These are phyloP conservation scores for Porcisia deanei DNA, from an alignment of 208 protist genomes.

Conservation along the genomic window DNA sequence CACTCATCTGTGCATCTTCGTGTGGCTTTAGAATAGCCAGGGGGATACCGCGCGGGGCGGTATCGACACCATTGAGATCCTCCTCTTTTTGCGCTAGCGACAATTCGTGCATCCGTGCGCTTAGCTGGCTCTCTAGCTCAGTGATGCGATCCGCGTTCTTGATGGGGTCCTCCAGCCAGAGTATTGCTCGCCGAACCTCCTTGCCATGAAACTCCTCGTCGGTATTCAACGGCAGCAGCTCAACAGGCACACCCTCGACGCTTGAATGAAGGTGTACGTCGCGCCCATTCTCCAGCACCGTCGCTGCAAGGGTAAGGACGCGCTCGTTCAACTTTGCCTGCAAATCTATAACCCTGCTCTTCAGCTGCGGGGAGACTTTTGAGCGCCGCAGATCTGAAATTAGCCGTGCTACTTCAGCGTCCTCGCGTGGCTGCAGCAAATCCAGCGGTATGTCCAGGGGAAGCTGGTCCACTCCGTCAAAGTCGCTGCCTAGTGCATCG, in stretches of 20 bases:
- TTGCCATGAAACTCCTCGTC: conserved; percentile 54
- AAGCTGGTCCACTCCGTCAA: conserved; percentile 53
- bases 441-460: conserved; percentile 69
- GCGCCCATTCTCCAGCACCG: conserved; percentile 55
- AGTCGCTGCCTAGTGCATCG: conserved; percentile 47
- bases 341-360: conserved; percentile 38
- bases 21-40: conserved; percentile 63
- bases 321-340: conserved; percentile 50
- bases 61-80: conserved; percentile 63
- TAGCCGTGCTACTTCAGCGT: conserved; percentile 42
- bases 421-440: conserved; percentile 53
- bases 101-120: conserved; percentile 59
- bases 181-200: conserved; percentile 51
- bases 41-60: conserved; percentile 49
- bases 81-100: conserved; percentile 56
- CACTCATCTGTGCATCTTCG: conserved; percentile 48
- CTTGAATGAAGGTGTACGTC: conserved; percentile 50
- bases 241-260: conserved; percentile 64
- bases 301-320: conserved; percentile 38
- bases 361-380: conserved; percentile 27
- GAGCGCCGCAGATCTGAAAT: conserved; percentile 49
- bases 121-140: conserved; percentile 55
- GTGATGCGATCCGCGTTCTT: conserved; percentile 39
- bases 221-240: conserved; percentile 48
- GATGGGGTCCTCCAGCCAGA: conserved; percentile 49